Evolutionary conservation across 805 yeast genomes (phyloP), one percentile per base, ranked within the genome.

Genomic region (Nakazawaea ernobii): DNA sequence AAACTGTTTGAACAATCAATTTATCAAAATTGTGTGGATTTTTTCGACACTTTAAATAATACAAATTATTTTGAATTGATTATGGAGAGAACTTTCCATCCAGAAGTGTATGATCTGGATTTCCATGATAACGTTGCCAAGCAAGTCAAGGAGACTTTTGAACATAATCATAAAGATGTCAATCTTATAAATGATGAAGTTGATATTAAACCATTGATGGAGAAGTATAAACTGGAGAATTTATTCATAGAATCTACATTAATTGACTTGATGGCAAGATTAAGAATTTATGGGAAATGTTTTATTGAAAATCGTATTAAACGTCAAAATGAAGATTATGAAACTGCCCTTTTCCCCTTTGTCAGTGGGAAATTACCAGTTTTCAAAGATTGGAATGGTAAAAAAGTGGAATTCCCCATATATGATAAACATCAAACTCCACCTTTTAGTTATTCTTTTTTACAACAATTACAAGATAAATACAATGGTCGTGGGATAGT

Each of bases 401-500:
- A 37, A 14, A 7, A 13, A 7, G 32, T 35, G 20, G 13, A 13
- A n/a, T 39, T 46, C 14, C 49, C 49, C 17, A 40, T 4, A 20
- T 40, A 35, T 29, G 43, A n/a, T 4, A 40, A 29, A 15, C 26
- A 15, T 11, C 40, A 35, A 24, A 14, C 13, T 8, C 39, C 29
- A 11, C 29, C 35, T 7, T 46, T 27, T 8, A 40, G 49, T 46
- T 4, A 27, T 8, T 32, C 49, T 47, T 54, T 63, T 42, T 45
- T 69, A 14, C 66, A 63, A 44, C 51, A 49, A 5, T 49, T 67
- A 29, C 65, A 65, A 35, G 41, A 50, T 9, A 49, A 58, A 26
- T 50, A 63, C 26, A 61, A 62, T 10, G 82, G 81, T 2, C 62
- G 62, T 49, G 87, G 87, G 3, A 74, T 80, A 20, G 84, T 78